A percentile compares a stretch with the other conserved stretches of the same genome.
These are phyloP conservation scores for Dioscorea dumetorum DNA, from an alignment of 106 monocot genomes.

Conservation along the genomic window DNA sequence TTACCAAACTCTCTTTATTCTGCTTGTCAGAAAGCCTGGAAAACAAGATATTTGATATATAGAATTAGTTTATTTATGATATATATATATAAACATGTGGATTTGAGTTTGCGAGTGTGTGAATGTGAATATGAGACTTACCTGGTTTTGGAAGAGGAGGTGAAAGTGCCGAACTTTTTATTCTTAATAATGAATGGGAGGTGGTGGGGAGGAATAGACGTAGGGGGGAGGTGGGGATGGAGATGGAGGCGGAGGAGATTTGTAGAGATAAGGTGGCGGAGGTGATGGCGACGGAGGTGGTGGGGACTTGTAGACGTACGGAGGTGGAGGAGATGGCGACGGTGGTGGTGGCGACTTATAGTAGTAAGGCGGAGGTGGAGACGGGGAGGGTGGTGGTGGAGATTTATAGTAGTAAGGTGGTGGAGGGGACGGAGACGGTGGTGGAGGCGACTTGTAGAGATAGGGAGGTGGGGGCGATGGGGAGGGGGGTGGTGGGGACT, in stretches of 20 bases:
- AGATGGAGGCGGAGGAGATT: conserved; percentile 13
- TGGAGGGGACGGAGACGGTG: conserved; percentile 10
- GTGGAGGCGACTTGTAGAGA: conserved; percentile 11
- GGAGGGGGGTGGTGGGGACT: conserved; percentile 8
- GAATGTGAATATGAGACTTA: not conserved
- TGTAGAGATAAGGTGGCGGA: conserved; percentile 15
- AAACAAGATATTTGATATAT: no score
- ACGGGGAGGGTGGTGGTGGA: not conserved
- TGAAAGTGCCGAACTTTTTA: not conserved
- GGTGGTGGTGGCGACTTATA: conserved; percentile 10
- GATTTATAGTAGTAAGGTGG: conserved; percentile 8
- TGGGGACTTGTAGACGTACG: conserved; percentile 15
- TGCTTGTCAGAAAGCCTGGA: not conserved
- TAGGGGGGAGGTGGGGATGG: conserved; percentile 12
- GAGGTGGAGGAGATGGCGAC: conserved; percentile 6
- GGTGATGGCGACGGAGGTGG: conserved; percentile 22
- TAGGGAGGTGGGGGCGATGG: not conserved
- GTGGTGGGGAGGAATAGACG: conserved; percentile 3
- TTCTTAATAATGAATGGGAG: not conserved
- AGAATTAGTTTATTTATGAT: not conserved
- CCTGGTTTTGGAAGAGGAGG: not conserved
- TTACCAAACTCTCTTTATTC: not conserved
- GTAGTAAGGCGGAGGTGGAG: not conserved
- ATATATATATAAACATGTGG: not conserved
- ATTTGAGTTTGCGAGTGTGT: not conserved